Conservation (phyloP, 1,139 yeast species). For the Hansenula lynferdii region DNA sequence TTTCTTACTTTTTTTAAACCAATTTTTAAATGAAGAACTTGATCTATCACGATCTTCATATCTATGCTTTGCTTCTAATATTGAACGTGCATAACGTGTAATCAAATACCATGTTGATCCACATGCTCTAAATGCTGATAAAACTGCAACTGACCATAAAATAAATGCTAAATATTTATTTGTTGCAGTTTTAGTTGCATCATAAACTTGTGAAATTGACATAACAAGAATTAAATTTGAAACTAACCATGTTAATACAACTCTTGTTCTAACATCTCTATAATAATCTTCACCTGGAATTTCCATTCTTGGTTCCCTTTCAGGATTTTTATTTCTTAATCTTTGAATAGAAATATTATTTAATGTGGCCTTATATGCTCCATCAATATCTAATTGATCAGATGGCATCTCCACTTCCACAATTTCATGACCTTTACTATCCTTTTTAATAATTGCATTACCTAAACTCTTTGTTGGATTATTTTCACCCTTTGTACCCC, state of each 20-base stretch:
- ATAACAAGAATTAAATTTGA: slow-evolving; percentile 73
- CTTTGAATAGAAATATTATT: slow-evolving; percentile 72
- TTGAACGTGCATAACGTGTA: slow-evolving; percentile 34
- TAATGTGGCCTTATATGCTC: slow-evolving; percentile 74
- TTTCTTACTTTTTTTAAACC: slow-evolving; percentile 1
- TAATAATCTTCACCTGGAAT: slow-evolving; percentile 83
- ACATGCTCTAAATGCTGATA: slow-evolving; percentile 72
- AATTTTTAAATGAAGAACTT: not conserved
- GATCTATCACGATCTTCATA: slow-evolving; percentile 25
- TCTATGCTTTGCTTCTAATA: slow-evolving; percentile 33
- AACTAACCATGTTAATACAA: slow-evolving; percentile 89
- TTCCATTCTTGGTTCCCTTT: slow-evolving; percentile 27
- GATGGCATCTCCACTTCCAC: slow-evolving; percentile 88
- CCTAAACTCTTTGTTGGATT: slow-evolving; percentile 64
- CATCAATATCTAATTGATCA: slow-evolving; percentile 87
- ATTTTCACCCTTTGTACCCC: slow-evolving; percentile 97
- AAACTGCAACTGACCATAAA: slow-evolving; percentile 84
- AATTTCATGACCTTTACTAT: slow-evolving; percentile 48
- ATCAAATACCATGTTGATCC: slow-evolving; percentile 71
- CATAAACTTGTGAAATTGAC: slow-evolving; percentile 81
- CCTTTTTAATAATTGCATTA: slow-evolving; percentile 52
- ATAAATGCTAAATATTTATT: slow-evolving; percentile 80
- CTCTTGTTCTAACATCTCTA: slow-evolving; percentile 88
- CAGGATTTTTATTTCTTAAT: slow-evolving; percentile 49
- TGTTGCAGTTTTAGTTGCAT: slow-evolving; percentile 54